A percentile compares a stretch with the other conserved stretches of the same genome.
Conservation (phyloP, 1,284 basidiomycete genomes). For the Volvariella volvacea region DNA sequence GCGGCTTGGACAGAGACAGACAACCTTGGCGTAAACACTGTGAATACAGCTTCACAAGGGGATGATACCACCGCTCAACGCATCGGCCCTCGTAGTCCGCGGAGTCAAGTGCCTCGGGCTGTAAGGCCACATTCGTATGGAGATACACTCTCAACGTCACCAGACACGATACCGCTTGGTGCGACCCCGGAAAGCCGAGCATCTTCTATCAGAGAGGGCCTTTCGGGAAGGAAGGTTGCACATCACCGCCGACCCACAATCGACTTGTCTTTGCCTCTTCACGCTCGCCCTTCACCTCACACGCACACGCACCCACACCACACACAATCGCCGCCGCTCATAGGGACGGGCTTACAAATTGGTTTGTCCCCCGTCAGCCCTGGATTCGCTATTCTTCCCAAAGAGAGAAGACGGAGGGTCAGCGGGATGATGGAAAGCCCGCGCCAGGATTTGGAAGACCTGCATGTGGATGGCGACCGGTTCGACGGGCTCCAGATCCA, state of each 20-base stretch:
- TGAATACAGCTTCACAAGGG: slow-evolving; percentile 22
- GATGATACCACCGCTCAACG: slow-evolving; percentile 7
- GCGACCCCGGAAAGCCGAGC: not conserved
- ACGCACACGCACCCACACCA: slow-evolving; percentile 2
- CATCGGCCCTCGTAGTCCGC: slow-evolving; percentile 2
- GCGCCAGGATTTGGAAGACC: too few relatives aligned
- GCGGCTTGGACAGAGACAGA: slow-evolving; percentile 46
- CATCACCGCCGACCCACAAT: slow-evolving; percentile 7
- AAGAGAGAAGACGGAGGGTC: slow-evolving; percentile 35
- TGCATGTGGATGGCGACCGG: slow-evolving; percentile 21
- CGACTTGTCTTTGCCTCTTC: slow-evolving; percentile 1
- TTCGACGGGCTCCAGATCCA: not conserved
- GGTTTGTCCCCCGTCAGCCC: slow-evolving; percentile 69
- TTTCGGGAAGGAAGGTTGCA: not conserved
- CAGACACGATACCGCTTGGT: too few relatives aligned
- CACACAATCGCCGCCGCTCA: slow-evolving; percentile 25
- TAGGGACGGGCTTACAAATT: slow-evolving; percentile 58
- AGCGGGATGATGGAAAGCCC: slow-evolving; percentile 13
- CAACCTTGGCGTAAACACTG: slow-evolving; percentile 22
- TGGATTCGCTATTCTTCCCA: slow-evolving; percentile 59
- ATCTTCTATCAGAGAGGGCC: not conserved
- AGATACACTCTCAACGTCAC: too few relatives aligned
- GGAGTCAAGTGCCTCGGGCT: too few relatives aligned
- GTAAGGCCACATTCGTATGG: too few relatives aligned
- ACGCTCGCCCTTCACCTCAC: slow-evolving; percentile 5